Percentiles rank a stretch among this genome's conserved stretches.
Evolutionary conservation across 208 protist species (phyloP).

Genomic region (Trypanosoma congolense): DNA sequence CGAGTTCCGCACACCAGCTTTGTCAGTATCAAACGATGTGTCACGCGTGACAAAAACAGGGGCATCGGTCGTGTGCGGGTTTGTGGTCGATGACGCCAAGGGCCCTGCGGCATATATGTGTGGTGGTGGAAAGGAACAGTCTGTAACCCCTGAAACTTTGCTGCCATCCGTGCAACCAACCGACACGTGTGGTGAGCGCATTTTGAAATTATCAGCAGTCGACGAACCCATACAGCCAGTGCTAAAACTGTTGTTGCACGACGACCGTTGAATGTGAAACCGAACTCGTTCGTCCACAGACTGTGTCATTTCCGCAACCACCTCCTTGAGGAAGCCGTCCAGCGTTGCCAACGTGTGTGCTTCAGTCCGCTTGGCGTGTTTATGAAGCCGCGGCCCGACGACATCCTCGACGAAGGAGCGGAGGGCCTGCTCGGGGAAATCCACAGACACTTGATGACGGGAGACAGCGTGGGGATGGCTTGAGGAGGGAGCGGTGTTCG

Average conservation of each 20-base stretch:
- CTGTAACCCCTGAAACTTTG: neutral
- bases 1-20: neutral
- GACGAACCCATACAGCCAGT: neutral
- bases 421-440: constrained; percentile 75
- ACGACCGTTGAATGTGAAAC: constrained; percentile 13
- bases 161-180: neutral
- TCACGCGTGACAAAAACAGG: neutral
- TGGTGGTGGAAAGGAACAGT: neutral
- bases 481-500: constrained; percentile 6
- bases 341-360: constrained; percentile 47
- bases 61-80: neutral
- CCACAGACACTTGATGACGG: constrained; percentile 60
- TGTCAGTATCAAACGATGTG: neutral
- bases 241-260: neutral
- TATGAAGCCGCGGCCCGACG: constrained; percentile 50
- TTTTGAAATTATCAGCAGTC: neutral
- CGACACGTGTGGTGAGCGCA: constrained; percentile 2
- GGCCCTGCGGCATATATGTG: neutral
- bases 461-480: constrained; percentile 26
- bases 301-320: constrained; percentile 42
- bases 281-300: constrained; percentile 55
- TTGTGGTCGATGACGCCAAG: neutral
- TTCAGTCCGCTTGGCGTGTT: constrained; percentile 55
- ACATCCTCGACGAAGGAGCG: constrained; percentile 65
- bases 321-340: constrained; percentile 64